Conservation (phyloP, 768 basidiomycete species). For the Lactarius quietus region DNA sequence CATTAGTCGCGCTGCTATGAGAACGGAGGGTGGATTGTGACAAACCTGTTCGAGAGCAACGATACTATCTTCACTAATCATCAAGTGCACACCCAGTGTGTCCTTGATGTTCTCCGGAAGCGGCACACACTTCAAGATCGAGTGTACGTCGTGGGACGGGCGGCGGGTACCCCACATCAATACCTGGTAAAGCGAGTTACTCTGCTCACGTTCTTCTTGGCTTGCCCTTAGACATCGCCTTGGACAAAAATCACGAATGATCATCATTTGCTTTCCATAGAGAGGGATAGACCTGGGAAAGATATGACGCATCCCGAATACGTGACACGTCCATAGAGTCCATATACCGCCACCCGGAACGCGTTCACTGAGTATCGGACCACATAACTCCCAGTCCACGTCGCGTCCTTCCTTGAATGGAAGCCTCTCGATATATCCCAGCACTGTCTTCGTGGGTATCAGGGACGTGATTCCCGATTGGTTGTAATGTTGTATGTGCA, state of each 20-base stretch:
- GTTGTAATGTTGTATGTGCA: neutral
- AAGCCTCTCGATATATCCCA: neutral
- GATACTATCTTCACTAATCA: slow-evolving; percentile 25
- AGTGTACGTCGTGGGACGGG: too few relatives aligned
- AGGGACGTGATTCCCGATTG: neutral
- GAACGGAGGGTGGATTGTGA: neutral
- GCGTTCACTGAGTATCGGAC: neutral
- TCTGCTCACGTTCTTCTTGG: slow-evolving; percentile 17
- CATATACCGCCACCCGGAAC: slow-evolving; percentile 1
- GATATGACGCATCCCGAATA: slow-evolving; percentile 24
- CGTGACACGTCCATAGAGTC: slow-evolving; percentile 16
- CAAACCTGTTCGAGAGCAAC: slow-evolving; percentile 24
- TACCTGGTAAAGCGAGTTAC: slow-evolving; percentile 2
- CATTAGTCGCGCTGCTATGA: slow-evolving; percentile 17
- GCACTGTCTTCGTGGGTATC: slow-evolving; percentile 12
- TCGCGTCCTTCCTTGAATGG: neutral
- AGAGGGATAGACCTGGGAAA: neutral
- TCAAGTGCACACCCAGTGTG: neutral
- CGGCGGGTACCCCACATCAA: too few relatives aligned
- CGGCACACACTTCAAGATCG: slow-evolving; percentile 16
- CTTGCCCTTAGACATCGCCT: slow-evolving; percentile 12
- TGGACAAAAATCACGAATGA: slow-evolving; percentile 23
- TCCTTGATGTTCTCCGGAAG: slow-evolving; percentile 6
- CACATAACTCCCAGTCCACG: slow-evolving; percentile 19
- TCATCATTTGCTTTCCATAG: neutral